Conservation (phyloP, 306 rosid genomes). For the Astragalus membranaceus region DNA sequence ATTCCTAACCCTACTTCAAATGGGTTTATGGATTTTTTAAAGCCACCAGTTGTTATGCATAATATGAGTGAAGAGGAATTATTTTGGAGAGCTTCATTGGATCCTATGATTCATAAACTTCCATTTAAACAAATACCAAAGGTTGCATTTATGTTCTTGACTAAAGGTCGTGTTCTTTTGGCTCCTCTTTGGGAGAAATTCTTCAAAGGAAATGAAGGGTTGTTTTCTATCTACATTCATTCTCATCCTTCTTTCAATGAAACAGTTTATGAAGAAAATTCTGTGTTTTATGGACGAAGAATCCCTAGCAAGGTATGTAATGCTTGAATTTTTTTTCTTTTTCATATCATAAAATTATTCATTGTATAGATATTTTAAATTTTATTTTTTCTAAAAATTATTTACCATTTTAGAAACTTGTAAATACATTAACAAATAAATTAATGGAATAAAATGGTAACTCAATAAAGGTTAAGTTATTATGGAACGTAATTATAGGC, state of each 20-base stretch:
- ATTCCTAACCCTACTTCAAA: not conserved
- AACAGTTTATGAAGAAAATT: slow-evolving; percentile 25
- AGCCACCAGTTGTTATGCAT: slow-evolving; percentile 38
- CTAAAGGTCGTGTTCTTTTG: slow-evolving; percentile 49
- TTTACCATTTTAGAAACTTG: not conserved
- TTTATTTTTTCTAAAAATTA: not conserved
- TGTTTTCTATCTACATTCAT: slow-evolving; percentile 72
- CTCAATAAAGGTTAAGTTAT: not conserved
- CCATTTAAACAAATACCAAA: slow-evolving; percentile 47
- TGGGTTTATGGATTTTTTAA: slow-evolving; percentile 32
- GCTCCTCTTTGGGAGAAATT: slow-evolving; percentile 81
- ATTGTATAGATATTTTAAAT: too few relatives aligned
- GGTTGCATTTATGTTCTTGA: slow-evolving; percentile 78
- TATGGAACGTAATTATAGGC: too few relatives aligned
- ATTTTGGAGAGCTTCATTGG: slow-evolving; percentile 72
- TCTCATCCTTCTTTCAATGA: slow-evolving; percentile 41
- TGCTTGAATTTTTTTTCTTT: not conserved
- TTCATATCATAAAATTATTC: not conserved
- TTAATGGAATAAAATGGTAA: not conserved
- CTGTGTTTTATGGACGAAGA: slow-evolving; percentile 53
- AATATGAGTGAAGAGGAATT: slow-evolving; percentile 70
- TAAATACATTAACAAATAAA: not conserved
- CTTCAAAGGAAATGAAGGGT: slow-evolving; percentile 54
- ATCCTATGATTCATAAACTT: slow-evolving; percentile 20
- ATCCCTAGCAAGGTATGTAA: slow-evolving; percentile 77